These are phyloP conservation scores for Gastrolobium bilobum DNA, from an alignment of 306 rosid genomes.

Conservation along the genomic window DNA sequence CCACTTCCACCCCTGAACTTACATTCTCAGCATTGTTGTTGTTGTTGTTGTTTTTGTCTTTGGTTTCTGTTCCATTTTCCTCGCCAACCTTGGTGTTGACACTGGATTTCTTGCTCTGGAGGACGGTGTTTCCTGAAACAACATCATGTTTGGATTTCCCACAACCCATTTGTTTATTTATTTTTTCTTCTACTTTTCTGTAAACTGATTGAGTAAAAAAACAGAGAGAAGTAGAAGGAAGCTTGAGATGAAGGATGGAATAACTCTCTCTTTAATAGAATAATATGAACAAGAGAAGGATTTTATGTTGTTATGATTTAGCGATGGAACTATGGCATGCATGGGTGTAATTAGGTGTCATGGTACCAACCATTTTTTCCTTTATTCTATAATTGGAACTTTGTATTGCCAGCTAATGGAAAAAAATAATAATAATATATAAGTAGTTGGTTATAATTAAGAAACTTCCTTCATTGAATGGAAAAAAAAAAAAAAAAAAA, in stretches of 20 bases:
- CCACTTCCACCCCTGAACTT: constrained; percentile 14
- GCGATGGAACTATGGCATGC: constrained; percentile 38
- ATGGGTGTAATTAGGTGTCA: constrained; percentile 55
- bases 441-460: constrained; percentile 29
- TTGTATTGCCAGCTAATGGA: constrained; percentile 32
- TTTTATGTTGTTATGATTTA: constrained; percentile 43
- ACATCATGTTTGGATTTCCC: constrained; percentile 84
- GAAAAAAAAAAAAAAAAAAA: too few relatives aligned
- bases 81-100: constrained; percentile 35
- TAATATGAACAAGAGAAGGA: neutral
- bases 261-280: constrained; percentile 37
- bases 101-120: constrained; percentile 61
- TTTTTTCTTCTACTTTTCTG: constrained; percentile 3
- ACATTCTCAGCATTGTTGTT: constrained; percentile 17
- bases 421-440: neutral
- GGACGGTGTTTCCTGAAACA: constrained; percentile 64
- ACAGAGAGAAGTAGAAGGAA: constrained; percentile 8
- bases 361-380: neutral
- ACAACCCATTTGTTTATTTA: constrained; percentile 70
- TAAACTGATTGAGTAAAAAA: neutral
- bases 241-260: constrained; percentile 2
- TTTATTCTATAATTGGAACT: constrained; percentile 27
- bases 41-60: neutral
- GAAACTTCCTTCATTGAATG: neutral
- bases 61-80: constrained; percentile 37